phyloP scores from a whole-genome alignment of 2,329 filamentous ascomycete genomes.

The Aspergillus sp. region DNA sequence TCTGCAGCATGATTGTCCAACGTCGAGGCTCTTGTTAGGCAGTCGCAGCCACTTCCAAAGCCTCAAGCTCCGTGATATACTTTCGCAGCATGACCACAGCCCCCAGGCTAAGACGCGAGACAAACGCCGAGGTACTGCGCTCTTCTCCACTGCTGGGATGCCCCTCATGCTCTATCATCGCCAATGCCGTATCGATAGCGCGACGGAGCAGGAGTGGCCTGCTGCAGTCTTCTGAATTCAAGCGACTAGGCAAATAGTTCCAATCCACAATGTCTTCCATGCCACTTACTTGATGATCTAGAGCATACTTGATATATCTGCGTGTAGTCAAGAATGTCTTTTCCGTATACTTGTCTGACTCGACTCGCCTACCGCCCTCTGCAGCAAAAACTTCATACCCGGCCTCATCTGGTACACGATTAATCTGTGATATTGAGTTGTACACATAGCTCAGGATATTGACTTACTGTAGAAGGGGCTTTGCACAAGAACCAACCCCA shows the following conservation, averaged over 20 bases:
- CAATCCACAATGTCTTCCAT: slow-evolving; percentile 56
- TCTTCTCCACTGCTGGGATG: slow-evolving; percentile 20
- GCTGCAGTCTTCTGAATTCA: neutral
- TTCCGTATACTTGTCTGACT: slow-evolving; percentile 55
- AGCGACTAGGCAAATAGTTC: slow-evolving; percentile 47
- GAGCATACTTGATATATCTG: slow-evolving; percentile 53
- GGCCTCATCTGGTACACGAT: slow-evolving; percentile 54
- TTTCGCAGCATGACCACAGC: slow-evolving; percentile 36
- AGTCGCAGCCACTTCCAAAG: slow-evolving; percentile 16
- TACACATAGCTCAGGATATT: neutral
- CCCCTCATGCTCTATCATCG: slow-evolving; percentile 33
- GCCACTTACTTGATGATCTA: slow-evolving; percentile 46
- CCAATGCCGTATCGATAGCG: slow-evolving; percentile 28
- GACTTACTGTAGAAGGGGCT: slow-evolving; percentile 61
- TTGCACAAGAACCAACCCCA: slow-evolving; percentile 60
- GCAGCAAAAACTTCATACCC: slow-evolving; percentile 58
- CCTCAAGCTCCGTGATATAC: slow-evolving; percentile 30
- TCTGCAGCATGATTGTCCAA: neutral
- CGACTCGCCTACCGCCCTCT: slow-evolving; percentile 49
- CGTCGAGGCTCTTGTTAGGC: neutral
- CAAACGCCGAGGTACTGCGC: slow-evolving; percentile 28
- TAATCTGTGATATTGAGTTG: neutral
- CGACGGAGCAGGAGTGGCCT: slow-evolving; percentile 27
- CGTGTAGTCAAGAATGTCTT: slow-evolving; percentile 56
- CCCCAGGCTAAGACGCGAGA: slow-evolving; percentile 35